These are phyloP conservation scores for Auriscalpium orientale DNA, from an alignment of 768 basidiomycete species.

Conservation along the genomic window DNA sequence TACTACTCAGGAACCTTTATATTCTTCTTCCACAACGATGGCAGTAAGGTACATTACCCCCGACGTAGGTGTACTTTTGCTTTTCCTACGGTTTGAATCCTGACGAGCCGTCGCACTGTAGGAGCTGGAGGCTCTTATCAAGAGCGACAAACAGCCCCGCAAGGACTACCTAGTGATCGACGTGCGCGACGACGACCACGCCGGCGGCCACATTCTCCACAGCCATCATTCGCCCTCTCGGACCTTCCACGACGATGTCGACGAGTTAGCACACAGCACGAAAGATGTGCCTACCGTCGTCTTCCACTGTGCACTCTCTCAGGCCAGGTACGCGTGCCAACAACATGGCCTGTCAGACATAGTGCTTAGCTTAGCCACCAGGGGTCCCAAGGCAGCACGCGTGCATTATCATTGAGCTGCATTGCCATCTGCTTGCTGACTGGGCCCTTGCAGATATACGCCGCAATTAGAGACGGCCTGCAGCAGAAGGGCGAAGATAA, in stretches of 20 bases:
- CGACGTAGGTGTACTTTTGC: no score
- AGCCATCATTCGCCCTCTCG: constrained; percentile 55
- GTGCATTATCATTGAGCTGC: constrained; percentile 31
- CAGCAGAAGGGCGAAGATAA: constrained; percentile 37
- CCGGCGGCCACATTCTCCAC: constrained; percentile 71
- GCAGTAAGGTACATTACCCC: no score
- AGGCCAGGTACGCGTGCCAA: constrained; percentile 51
- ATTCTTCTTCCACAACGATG: no score
- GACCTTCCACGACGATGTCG: constrained; percentile 49
- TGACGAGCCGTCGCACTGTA: constrained; percentile 18
- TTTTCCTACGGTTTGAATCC: no score
- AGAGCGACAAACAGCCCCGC: constrained; percentile 47
- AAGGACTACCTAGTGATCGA: constrained; percentile 75
- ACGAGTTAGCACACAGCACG: constrained; percentile 49
- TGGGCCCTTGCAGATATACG: constrained; percentile 45
- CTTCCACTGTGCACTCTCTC: constrained; percentile 76
- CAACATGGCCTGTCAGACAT: neutral
- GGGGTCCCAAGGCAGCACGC: constrained; percentile 72
- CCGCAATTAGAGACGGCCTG: constrained; percentile 44
- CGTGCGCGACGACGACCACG: constrained; percentile 78
- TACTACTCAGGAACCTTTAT: no score
- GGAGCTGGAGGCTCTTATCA: constrained; percentile 67
- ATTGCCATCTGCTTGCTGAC: constrained; percentile 2
- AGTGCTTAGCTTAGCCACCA: constrained; percentile 20
- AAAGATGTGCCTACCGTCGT: constrained; percentile 57